These are phyloP conservation scores for Limonium bicolor DNA, from an alignment of 148 eudicot species.

Conservation along the genomic window DNA sequence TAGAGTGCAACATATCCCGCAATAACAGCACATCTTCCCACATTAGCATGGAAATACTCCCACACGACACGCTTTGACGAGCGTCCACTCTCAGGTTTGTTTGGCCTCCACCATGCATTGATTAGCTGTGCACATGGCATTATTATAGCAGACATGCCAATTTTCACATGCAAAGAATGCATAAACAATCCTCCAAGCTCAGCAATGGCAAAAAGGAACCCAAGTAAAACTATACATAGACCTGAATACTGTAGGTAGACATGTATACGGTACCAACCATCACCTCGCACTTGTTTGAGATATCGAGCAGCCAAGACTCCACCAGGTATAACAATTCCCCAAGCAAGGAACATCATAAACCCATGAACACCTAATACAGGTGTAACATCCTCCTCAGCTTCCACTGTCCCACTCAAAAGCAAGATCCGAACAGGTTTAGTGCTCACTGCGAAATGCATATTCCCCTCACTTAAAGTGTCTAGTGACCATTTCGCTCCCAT, in stretches of 20 bases:
- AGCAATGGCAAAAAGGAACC: slow-evolving; percentile 86
- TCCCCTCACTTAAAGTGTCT: slow-evolving; percentile 42
- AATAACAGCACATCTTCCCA: slow-evolving; percentile 49
- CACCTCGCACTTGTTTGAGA: slow-evolving; percentile 58
- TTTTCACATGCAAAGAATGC: slow-evolving; percentile 61
- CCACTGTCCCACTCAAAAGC: slow-evolving; percentile 66
- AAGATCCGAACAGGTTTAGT: slow-evolving; percentile 56
- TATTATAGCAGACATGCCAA: slow-evolving; percentile 47
- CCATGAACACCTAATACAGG: slow-evolving; percentile 88
- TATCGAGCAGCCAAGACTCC: slow-evolving; percentile 72
- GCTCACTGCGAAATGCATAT: slow-evolving; percentile 72
- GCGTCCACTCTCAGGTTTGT: slow-evolving; percentile 33
- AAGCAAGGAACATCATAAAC: slow-evolving; percentile 92
- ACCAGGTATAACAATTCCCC: slow-evolving; percentile 80
- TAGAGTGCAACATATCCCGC: slow-evolving; percentile 58
- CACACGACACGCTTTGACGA: slow-evolving; percentile 37
- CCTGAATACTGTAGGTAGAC: slow-evolving; percentile 80
- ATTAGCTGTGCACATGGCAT: slow-evolving; percentile 55
- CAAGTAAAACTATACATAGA: slow-evolving; percentile 49
- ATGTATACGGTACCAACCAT: slow-evolving; percentile 67
- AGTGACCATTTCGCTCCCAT: slow-evolving; percentile 80
- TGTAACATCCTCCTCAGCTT: slow-evolving; percentile 70
- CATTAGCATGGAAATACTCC: slow-evolving; percentile 58
- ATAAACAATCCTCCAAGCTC: slow-evolving; percentile 66
- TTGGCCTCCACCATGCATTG: slow-evolving; percentile 61